Conservation (phyloP, 768 basidiomycete genomes). For the Psilocybe cubensis region DNA sequence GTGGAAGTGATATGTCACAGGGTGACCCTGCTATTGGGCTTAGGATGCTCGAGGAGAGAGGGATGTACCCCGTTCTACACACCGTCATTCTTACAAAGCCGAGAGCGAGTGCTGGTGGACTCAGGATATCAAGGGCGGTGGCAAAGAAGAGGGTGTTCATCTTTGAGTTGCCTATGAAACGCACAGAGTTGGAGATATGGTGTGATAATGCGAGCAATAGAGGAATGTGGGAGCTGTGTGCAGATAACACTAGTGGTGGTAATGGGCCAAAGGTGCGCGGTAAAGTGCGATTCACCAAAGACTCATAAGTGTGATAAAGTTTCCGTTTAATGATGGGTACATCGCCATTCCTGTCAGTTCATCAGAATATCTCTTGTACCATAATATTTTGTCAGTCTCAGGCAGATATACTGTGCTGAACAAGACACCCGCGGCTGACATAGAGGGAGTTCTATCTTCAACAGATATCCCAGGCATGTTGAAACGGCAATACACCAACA, state of each 20-base stretch:
- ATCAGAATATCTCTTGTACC: no score
- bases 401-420: no score
- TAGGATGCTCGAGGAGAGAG: conserved; percentile 22
- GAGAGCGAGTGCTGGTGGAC: conserved; percentile 23
- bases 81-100: conserved; percentile 34
- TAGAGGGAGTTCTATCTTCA: no score
- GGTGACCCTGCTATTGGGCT: conserved; percentile 14
- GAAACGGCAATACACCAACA: no score
- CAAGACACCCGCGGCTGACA: no score
- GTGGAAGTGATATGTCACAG: conserved; percentile 13
- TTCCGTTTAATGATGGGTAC: no score
- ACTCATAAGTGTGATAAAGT: background rate
- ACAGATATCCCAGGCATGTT: no score
- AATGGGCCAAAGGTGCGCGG: background rate
- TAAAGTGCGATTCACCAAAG: background rate
- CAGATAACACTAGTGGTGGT: conserved; percentile 4
- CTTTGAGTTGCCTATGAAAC: conserved; percentile 28
- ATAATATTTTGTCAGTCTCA: no score
- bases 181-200: conserved; percentile 41
- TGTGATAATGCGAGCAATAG: conserved; percentile 30
- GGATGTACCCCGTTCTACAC: conserved; percentile 29
- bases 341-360: no score
- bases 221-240: conserved; percentile 36
- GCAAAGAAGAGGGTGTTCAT: conserved; percentile 26
- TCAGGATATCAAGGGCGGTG: conserved; percentile 23